These are phyloP conservation scores for Miscanthus sacchariflorus DNA, from an alignment of 202 grass and related monocot species.

Conservation along the genomic window DNA sequence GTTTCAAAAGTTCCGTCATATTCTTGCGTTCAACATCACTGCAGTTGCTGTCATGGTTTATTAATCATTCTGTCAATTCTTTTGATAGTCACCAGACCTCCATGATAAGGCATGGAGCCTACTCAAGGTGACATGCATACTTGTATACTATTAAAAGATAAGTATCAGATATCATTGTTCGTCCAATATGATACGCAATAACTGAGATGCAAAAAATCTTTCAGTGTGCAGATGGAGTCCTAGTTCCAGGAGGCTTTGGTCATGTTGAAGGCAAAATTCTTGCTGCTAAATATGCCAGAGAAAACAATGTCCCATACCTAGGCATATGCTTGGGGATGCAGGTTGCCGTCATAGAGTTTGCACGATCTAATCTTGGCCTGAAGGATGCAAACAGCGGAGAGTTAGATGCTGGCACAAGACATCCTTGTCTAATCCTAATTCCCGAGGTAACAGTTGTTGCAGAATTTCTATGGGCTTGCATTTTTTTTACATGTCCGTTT, in stretches of 20 bases:
- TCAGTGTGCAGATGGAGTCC: constrained; percentile 58
- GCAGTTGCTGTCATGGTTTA: constrained; percentile 19
- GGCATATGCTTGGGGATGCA: constrained; percentile 71
- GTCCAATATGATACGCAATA: not conserved
- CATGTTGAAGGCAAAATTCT: constrained; percentile 60
- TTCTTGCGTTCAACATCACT: constrained; percentile 31
- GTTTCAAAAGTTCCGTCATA: constrained; percentile 22
- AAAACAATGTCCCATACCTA: constrained; percentile 60
- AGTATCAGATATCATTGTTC: not conserved
- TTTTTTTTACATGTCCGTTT: constrained; percentile 10
- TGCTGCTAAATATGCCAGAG: constrained; percentile 56
- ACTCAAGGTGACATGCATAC: constrained; percentile 31
- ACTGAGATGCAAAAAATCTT: not conserved
- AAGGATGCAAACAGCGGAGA: constrained; percentile 53
- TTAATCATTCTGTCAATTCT: not conserved
- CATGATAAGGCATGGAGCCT: constrained; percentile 62
- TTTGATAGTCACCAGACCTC: constrained; percentile 44
- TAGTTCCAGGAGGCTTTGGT: constrained; percentile 65
- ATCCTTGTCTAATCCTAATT: constrained; percentile 60
- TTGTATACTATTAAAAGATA: not conserved
- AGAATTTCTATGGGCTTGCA: not conserved
- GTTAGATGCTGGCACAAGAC: constrained; percentile 40
- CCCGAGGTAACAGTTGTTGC: constrained; percentile 42
- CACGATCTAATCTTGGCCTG: constrained; percentile 51
- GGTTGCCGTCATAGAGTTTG: constrained; percentile 58